Evolutionary conservation across 108 stramenopile species (phyloP).

Genomic region (Cylindrotheca fusiformis): DNA sequence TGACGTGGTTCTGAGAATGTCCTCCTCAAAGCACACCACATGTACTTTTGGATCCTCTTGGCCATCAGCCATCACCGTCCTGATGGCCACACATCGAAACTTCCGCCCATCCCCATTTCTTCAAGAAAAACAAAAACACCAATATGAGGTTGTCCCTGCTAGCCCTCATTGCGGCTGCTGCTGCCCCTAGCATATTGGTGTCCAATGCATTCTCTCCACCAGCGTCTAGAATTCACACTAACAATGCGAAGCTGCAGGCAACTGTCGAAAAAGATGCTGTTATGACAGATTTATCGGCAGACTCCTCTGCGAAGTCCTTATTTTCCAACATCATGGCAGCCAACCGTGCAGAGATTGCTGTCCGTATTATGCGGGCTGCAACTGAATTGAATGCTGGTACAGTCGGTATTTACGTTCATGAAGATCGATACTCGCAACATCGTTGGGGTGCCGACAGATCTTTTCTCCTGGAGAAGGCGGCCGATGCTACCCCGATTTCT

Average conservation of each 20-base stretch:
- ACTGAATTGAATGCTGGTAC: conserved; percentile 79
- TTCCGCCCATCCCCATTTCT: too few species aligned
- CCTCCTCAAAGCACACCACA: too few species aligned
- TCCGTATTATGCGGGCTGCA: conserved; percentile 89
- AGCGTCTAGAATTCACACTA: neutral
- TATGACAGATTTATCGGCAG: neutral
- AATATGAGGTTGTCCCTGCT: neutral
- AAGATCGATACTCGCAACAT: conserved; percentile 93
- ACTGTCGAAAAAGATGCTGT: conserved; percentile 5
- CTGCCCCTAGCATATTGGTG: neutral
- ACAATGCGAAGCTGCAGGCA: neutral
- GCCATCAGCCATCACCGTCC: too few species aligned
- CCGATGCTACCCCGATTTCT: conserved; percentile 68
- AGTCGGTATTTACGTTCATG: conserved; percentile 84
- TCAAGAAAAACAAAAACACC: too few species aligned
- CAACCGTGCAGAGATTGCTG: conserved; percentile 94
- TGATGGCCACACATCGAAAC: too few species aligned
- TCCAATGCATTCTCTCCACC: neutral
- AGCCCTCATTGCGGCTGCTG: neutral
- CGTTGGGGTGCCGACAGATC: conserved; percentile 86
- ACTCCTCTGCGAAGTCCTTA: conserved; percentile 13
- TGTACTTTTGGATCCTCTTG: too few species aligned
- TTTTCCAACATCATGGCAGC: conserved; percentile 71
- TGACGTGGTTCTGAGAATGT: too few species aligned
- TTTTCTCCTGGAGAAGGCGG: conserved; percentile 59